Conservation (phyloP, 106 monocot genomes). For the Dioscorea alata region DNA sequence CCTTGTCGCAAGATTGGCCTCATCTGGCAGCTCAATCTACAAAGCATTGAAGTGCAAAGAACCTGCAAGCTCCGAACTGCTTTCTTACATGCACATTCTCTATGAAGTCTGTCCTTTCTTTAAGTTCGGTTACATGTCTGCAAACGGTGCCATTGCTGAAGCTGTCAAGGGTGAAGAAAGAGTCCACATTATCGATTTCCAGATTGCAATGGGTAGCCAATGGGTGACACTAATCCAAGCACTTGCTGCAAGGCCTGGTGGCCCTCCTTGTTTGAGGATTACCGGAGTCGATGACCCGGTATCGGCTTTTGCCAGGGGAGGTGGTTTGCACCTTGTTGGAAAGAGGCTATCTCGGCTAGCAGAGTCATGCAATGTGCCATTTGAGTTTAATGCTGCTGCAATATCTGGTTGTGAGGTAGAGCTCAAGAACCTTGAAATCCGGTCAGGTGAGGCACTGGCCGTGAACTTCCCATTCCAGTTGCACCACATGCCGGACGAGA, state of each 20-base stretch:
- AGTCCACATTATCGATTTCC: slow-evolving; percentile 92
- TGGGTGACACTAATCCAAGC: slow-evolving; percentile 89
- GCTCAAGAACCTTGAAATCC: slow-evolving; percentile 34
- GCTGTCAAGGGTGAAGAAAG: slow-evolving; percentile 55
- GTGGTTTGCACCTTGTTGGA: slow-evolving; percentile 68
- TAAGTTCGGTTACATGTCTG: slow-evolving; percentile 92
- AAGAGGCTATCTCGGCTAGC: slow-evolving; percentile 49
- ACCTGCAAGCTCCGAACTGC: slow-evolving; percentile 65
- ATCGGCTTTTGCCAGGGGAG: slow-evolving; percentile 72
- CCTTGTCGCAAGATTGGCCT: slow-evolving; percentile 57
- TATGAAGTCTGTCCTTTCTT: slow-evolving; percentile 90
- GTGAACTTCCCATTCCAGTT: slow-evolving; percentile 84
- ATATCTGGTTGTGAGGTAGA: slow-evolving; percentile 55
- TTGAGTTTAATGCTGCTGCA: slow-evolving; percentile 61
- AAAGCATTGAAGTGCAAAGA: slow-evolving; percentile 81
- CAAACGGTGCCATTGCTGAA: slow-evolving; percentile 94
- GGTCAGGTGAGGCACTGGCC: slow-evolving; percentile 62
- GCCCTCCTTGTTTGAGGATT: slow-evolving; percentile 71
- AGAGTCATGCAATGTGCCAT: slow-evolving; percentile 48
- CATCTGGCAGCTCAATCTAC: slow-evolving; percentile 84
- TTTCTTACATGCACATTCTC: slow-evolving; percentile 88
- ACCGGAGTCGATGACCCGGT: slow-evolving; percentile 82
- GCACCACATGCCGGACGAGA: slow-evolving; percentile 90
- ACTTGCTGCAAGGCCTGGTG: slow-evolving; percentile 70
- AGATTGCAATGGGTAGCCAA: slow-evolving; percentile 84